Base-by-base conservation (phyloP, 352 stramenopile genomes). In the Globisporangium orthogonon region DNA sequence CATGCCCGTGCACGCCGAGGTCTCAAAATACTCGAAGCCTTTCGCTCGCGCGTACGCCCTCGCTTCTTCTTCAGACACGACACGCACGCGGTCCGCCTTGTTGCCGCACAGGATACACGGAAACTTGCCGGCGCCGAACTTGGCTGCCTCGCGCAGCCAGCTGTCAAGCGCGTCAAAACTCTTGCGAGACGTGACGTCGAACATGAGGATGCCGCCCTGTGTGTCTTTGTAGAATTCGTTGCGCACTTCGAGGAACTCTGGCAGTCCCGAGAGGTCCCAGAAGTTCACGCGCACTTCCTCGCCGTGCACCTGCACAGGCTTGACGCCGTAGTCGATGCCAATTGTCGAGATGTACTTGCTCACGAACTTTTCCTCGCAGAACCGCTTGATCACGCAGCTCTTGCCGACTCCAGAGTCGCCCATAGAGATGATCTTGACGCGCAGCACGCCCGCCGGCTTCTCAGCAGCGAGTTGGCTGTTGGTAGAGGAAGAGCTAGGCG, bases 171-270 rank as follows among this genome's bases (percentile, higher is more conserved):
- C 70, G 50, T 96, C 87, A 54, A 97, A 97, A 48, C 74, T 94
- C 45, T 77, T 72, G 49, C 78, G 70, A 0, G 70, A 82, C 7
- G 67, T 71, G n/a, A 95, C 71, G 54, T 96, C 86, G 61, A 89
- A 95, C 64, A 86, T 81, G 43, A 92, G 70, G 31, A 90, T 66
- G 0, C 66, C 81, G 50, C 80, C 79, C 62, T 92, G 73, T 2
- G 91, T 94, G 73, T 98, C 91, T 62, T 97, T 97, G 77, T 98
- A 98, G 61, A 98, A 98, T 74, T 98, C 95, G 65, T 98, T 98
- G 31, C 95, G 77, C 30, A 98, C 93, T 54, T 98, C 93, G 60
- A 96, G 83, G 66, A 97, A 98, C 55, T 97, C 93, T n/a, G 79
- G 70, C 60, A 92, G 73, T 0, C 94, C 95, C 23, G 76, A 95